Conservation (phyloP, 371 early-diverging fungal species). For the Mucor sp. region DNA sequence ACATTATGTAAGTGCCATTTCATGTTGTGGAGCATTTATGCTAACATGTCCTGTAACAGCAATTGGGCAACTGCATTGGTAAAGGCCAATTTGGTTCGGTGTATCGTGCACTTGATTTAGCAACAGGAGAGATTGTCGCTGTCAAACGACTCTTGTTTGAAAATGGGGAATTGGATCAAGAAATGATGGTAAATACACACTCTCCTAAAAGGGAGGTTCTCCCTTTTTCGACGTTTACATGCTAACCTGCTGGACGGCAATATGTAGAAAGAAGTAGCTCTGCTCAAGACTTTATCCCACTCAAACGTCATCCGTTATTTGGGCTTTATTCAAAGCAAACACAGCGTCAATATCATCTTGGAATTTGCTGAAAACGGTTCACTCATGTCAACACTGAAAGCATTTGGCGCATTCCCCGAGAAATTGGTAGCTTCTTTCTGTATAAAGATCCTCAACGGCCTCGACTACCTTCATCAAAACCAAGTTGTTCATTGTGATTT, state of each 20-base stretch:
- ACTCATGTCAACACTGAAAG: slow-evolving; percentile 84
- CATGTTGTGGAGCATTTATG: background rate
- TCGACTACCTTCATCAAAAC: slow-evolving; percentile 91
- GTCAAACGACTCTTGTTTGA: slow-evolving; percentile 81
- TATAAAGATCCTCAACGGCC: slow-evolving; percentile 86
- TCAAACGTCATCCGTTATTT: slow-evolving; percentile 87
- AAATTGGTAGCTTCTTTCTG: slow-evolving; percentile 89
- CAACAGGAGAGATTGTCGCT: slow-evolving; percentile 87
- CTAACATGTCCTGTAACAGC: slow-evolving; percentile 28
- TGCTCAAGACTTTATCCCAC: slow-evolving; percentile 75
- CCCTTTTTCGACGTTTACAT: background rate
- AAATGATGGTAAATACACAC: slow-evolving; percentile 36
- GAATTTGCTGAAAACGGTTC: slow-evolving; percentile 97
- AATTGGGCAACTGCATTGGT: slow-evolving; percentile 91
- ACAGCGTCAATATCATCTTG: slow-evolving; percentile 82
- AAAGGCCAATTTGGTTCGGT: slow-evolving; percentile 93
- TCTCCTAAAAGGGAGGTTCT: slow-evolving; percentile 17
- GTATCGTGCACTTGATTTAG: slow-evolving; percentile 81
- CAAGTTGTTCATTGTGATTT: slow-evolving; percentile 95
- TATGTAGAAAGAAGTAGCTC: slow-evolving; percentile 66
- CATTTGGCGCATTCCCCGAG: slow-evolving; percentile 94
- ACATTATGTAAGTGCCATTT: slow-evolving; percentile 49
- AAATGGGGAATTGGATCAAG: slow-evolving; percentile 62
- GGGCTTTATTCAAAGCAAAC: slow-evolving; percentile 78
- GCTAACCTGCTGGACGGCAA: background rate